Conservation (phyloP, 2,329 filamentous ascomycete species). For the Capronia coronata region DNA sequence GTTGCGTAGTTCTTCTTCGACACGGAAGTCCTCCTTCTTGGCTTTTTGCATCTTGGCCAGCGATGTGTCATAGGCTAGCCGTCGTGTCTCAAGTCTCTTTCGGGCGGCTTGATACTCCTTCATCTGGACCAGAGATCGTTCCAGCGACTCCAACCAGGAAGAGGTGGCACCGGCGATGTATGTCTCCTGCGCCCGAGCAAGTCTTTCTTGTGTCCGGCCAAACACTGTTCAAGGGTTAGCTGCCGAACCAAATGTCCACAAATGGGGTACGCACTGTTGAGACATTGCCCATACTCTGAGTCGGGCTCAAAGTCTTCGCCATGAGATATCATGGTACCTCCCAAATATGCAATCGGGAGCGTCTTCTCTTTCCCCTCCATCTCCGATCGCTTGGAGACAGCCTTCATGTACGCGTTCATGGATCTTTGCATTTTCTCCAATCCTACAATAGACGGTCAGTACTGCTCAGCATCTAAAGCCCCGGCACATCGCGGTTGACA, state of each 20-base stretch:
- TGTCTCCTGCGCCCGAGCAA: conserved; percentile 76
- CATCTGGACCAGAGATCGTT: conserved; percentile 86
- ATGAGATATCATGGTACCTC: conserved; percentile 77
- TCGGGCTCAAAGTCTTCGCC: conserved; percentile 88
- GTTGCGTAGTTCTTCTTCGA: conserved; percentile 84
- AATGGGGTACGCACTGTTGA: conserved; percentile 53
- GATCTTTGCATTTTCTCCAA: conserved; percentile 85
- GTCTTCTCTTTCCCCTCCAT: conserved; percentile 83
- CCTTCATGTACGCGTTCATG: conserved; percentile 81
- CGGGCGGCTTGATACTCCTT: conserved; percentile 91
- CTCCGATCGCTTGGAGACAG: conserved; percentile 75
- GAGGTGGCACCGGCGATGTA: conserved; percentile 72
- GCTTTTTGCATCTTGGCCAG: conserved; percentile 86
- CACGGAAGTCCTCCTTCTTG: conserved; percentile 85
- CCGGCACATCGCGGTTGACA: neutral
- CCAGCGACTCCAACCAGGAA: conserved; percentile 85
- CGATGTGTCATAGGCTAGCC: conserved; percentile 85
- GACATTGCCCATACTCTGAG: conserved; percentile 83
- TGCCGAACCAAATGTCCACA: neutral
- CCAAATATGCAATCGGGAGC: conserved; percentile 70
- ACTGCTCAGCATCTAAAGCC: neutral
- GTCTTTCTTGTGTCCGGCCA: conserved; percentile 79
- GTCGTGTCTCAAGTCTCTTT: conserved; percentile 87
- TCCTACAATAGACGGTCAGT: conserved; percentile 47
- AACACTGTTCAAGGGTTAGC: conserved; percentile 47